Evolutionary conservation across 306 rosid species (phyloP), one percentile per base, ranked within the genome.

Genomic region (Cicer judaicum): DNA sequence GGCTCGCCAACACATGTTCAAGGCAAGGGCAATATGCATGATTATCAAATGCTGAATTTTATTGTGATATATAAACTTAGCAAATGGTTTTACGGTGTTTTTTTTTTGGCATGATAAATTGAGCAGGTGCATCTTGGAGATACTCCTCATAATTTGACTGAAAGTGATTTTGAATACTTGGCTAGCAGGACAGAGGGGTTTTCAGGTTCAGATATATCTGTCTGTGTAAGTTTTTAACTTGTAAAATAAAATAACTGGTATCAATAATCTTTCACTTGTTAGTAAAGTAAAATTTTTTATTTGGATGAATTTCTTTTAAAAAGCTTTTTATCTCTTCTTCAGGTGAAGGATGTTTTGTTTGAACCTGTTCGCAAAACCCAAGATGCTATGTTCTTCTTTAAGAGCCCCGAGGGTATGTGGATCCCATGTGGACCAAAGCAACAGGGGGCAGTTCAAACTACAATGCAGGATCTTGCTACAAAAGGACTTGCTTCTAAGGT

Each of bases 331-430:
- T 48, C 60, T 56, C 10, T 54, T 71, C 44, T 43, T 78, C 90
- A 95, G 99, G 99, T 95, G 71, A 92, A 95, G 83, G 99, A 95
- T 80, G 99, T 95, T 62, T 85, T 95, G 36, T 95, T 95, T 44
- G 99, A 95, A 81, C 99, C 99, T 56, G 96, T 95, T 50, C 99
- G 99, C 57, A 95, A 95, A 88, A 95, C 99, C 36, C 99, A 95
- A 88, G 99, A 95, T 70, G 98, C 99, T 15, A 95, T 95, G 99
- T 92, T 84, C 84, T 95, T 95, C 85, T 61, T 80, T 47, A 77
- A 89, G 80, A 89, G 77, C 77, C 39, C 93, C 4, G 86, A 89
- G 77, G 92, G 78, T 61, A 92, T 88, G 96, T 90, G 85, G 93
- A 78, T 89, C 72, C 98, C 97, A 1, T 95, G 99, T 77, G 97